Percentiles rank a stretch among this genome's conserved stretches.
Conservation (phyloP, 208 protist genomes). For the Tritrichomonas musculus region DNA sequence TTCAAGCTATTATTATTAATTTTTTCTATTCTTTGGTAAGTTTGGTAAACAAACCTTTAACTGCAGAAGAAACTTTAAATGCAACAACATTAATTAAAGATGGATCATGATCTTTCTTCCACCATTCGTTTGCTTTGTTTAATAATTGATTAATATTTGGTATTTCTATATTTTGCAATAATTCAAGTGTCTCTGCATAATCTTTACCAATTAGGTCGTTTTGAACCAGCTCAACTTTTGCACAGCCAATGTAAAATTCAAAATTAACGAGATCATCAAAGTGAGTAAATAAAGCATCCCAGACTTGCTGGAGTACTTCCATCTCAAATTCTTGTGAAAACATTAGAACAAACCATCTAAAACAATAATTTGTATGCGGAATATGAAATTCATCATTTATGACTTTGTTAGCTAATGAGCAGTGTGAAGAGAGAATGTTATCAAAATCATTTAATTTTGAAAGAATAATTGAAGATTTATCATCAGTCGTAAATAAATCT, state of each 20-base stretch:
- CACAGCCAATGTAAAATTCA: not conserved
- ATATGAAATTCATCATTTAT: not conserved
- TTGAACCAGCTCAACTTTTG: not conserved
- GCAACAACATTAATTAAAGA: too few relatives aligned
- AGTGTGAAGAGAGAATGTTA: not conserved
- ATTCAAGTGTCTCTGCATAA: not conserved
- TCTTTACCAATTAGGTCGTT: not conserved
- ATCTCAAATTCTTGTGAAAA: not conserved
- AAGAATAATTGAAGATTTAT: not conserved
- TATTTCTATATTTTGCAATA: not conserved
- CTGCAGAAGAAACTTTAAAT: too few relatives aligned
- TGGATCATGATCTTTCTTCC: too few relatives aligned
- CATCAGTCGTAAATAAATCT: conserved; percentile 27
- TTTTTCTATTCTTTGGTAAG: too few relatives aligned
- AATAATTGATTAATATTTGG: too few relatives aligned
- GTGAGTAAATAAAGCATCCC: not conserved
- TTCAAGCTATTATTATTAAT: too few relatives aligned
- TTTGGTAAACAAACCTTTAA: too few relatives aligned
- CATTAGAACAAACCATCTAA: not conserved
- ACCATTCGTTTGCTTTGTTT: too few relatives aligned
- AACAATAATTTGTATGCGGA: not conserved
- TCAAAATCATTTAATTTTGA: not conserved
- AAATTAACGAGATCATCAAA: not conserved
- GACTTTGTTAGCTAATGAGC: too few relatives aligned
- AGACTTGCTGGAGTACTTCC: not conserved